phyloP scores from a whole-genome alignment of 2,329 filamentous ascomycete species.

The Colletotrichum orbiculare region DNA sequence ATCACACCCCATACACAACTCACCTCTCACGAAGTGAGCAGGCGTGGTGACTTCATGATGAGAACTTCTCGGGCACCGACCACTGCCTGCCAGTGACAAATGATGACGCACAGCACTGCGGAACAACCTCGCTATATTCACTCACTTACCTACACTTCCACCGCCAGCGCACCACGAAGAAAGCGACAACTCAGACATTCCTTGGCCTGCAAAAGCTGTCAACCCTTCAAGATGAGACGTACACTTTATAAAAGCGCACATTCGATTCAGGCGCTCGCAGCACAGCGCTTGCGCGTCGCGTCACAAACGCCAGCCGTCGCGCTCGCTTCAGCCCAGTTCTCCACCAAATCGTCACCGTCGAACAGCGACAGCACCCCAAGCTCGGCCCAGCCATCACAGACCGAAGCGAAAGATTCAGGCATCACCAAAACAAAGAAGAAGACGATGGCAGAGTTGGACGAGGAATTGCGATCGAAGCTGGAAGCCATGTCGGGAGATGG shows the following conservation, averaged over 20 bases:
- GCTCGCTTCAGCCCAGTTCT: conserved; percentile 1
- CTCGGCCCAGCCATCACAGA: background rate
- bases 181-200: too few relatives aligned
- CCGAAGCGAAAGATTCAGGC: background rate
- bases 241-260: background rate
- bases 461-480: conserved; percentile 73
- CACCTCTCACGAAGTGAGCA: too few relatives aligned
- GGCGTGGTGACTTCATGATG: too few relatives aligned
- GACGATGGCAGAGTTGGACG: conserved; percentile 72
- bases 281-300: background rate
- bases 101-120: too few relatives aligned
- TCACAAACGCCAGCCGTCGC: background rate
- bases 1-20: too few relatives aligned
- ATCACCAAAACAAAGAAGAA: conserved; percentile 49
- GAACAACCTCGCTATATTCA: too few relatives aligned
- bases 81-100: too few relatives aligned
- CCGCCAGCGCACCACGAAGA: too few relatives aligned
- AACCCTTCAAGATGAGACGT: background rate
- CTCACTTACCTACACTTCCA: too few relatives aligned
- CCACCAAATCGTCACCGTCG: background rate
- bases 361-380: background rate
- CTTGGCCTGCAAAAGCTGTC: too few relatives aligned
- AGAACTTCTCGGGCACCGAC: too few relatives aligned
- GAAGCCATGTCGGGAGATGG: conserved; percentile 76
- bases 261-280: background rate